A percentile compares a stretch with the other conserved stretches of the same genome.
Evolutionary conservation across 169 alveolate genomes (phyloP).

Genomic region (Cryptosporidium sp.): DNA sequence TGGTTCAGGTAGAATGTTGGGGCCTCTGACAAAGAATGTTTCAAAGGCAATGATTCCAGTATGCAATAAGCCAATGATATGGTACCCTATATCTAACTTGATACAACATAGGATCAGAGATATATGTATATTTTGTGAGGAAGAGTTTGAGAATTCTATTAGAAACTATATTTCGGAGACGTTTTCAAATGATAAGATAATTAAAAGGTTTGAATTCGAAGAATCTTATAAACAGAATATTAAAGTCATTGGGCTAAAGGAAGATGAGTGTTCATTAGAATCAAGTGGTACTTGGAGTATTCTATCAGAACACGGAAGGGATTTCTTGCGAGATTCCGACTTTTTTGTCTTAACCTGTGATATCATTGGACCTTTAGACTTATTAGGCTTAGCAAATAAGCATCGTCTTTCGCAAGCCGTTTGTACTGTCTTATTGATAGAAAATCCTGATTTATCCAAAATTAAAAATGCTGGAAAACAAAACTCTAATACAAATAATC

Average conservation of each 20-base stretch:
- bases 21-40: slow-evolving; percentile 55
- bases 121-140: slow-evolving; percentile 49
- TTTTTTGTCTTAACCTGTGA: slow-evolving; percentile 69
- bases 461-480: neutral
- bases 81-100: slow-evolving; percentile 68
- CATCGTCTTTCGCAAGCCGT: slow-evolving; percentile 62
- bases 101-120: slow-evolving; percentile 42
- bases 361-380: slow-evolving; percentile 53
- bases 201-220: slow-evolving; percentile 29
- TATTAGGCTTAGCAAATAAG: slow-evolving; percentile 35
- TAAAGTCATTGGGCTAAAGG: slow-evolving; percentile 52
- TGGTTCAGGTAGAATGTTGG: slow-evolving; percentile 77
- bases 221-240: slow-evolving; percentile 16
- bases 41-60: slow-evolving; percentile 77
- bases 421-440: slow-evolving; percentile 28
- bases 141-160: neutral
- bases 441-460: neutral
- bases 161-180: slow-evolving; percentile 13
- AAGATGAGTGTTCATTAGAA: slow-evolving; percentile 9
- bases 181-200: slow-evolving; percentile 9
- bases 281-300: slow-evolving; percentile 49
- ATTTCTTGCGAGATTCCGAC: slow-evolving; percentile 36
- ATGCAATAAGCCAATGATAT: slow-evolving; percentile 77
- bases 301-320: slow-evolving; percentile 22
- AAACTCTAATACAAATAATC: neutral